Evolutionary conservation across 2,329 filamentous ascomycete species (phyloP).

Genomic region (Phyllosticta citriasiana): DNA sequence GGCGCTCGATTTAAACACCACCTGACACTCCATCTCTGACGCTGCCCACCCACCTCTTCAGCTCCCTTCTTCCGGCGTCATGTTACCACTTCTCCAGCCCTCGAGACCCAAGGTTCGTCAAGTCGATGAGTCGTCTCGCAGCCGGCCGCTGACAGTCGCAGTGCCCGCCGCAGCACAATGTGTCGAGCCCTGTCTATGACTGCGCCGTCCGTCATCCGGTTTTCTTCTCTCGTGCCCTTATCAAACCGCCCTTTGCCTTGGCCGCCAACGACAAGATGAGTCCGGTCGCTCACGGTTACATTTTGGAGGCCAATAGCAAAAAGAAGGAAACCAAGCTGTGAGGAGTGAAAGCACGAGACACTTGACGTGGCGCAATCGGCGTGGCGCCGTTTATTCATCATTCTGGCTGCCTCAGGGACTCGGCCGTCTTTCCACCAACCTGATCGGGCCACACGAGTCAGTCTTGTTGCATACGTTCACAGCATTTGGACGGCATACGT

Average conservation of each 20-base stretch:
- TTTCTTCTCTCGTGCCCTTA: slow-evolving; percentile 60
- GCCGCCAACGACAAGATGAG: slow-evolving; percentile 17
- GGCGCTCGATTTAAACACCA: neutral
- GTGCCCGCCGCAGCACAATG: neutral
- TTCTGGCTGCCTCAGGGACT: neutral
- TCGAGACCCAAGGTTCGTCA: slow-evolving; percentile 28
- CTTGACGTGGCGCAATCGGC: neutral
- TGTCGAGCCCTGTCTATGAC: slow-evolving; percentile 32
- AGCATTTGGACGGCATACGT: neutral
- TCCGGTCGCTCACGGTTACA: slow-evolving; percentile 37
- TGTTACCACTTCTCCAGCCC: slow-evolving; percentile 31
- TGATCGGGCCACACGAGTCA: neutral
- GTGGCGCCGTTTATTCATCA: neutral
- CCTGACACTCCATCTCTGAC: neutral
- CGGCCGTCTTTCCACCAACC: neutral
- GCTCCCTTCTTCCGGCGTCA: slow-evolving; percentile 11
- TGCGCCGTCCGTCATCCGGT: slow-evolving; percentile 59
- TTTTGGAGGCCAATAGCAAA: slow-evolving; percentile 16
- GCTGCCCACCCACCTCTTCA: neutral
- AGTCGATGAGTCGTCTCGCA: neutral
- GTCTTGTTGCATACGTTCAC: neutral
- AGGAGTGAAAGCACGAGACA: neutral
- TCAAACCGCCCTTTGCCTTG: slow-evolving; percentile 42
- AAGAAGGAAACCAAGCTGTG: slow-evolving; percentile 4
- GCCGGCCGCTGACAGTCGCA: neutral